Conservation (phyloP, 352 stramenopile species). For the Phytophthora melonis region DNA sequence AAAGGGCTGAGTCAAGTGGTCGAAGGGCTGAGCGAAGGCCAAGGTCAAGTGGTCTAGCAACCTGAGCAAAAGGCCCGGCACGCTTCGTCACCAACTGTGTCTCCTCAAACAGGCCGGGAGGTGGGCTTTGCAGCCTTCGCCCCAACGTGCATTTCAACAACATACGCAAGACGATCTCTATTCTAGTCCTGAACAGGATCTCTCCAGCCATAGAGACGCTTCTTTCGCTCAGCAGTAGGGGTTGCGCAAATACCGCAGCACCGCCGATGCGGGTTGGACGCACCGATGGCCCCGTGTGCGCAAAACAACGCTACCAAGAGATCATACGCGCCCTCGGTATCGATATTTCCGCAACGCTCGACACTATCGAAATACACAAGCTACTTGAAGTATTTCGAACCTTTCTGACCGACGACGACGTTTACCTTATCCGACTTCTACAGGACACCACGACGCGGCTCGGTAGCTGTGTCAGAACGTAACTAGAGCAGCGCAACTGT, state of each 20-base stretch:
- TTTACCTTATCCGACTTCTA: slow-evolving; percentile 8
- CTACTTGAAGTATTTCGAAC: not conserved
- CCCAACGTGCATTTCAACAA: slow-evolving; percentile 12
- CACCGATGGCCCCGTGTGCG: slow-evolving; percentile 2
- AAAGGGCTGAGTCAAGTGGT: too few species aligned
- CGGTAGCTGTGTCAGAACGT: too few species aligned
- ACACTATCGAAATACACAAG: slow-evolving; percentile 12
- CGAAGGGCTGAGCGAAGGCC: too few species aligned
- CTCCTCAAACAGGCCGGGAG: slow-evolving; percentile 10
- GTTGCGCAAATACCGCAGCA: slow-evolving; percentile 3
- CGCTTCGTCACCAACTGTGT: too few species aligned
- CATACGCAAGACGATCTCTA: not conserved
- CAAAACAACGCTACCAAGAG: not conserved
- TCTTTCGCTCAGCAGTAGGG: not conserved
- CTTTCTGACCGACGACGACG: slow-evolving; percentile 9
- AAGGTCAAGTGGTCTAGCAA: too few species aligned
- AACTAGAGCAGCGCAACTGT: too few species aligned
- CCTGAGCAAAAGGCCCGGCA: too few species aligned
- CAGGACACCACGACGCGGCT: slow-evolving; percentile 1
- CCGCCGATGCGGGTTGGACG: slow-evolving; percentile 3
- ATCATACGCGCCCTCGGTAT: slow-evolving; percentile 3
- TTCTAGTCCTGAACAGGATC: too few species aligned
- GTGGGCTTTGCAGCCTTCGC: slow-evolving; percentile 5
- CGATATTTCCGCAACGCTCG: slow-evolving; percentile 5
- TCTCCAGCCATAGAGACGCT: not conserved